Base-by-base conservation (phyloP, 2,329 filamentous ascomycete species). In the Cladosporium sphaerospermum region DNA sequence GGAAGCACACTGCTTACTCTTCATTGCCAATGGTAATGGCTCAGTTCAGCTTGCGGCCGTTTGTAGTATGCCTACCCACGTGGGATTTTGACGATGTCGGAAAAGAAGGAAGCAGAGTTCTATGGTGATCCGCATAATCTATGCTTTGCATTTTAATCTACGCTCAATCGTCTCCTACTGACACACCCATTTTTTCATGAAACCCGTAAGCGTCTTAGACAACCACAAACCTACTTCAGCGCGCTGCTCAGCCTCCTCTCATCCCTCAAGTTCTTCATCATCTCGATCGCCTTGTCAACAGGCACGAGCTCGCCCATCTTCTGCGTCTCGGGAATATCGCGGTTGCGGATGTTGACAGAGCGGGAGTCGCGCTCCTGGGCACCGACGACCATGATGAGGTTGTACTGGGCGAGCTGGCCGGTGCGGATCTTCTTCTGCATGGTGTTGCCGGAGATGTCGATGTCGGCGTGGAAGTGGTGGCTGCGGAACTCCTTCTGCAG, bases 351-450 rank as follows among this genome's bases (percentile, higher is more conserved):
- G 65, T 85, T 85, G 57, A 84, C 80, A 3, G 77, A 75, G 54
- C 78, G 73, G 16, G 71, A 71, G 58, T 83, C 76, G 67, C 76
- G 78, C 70, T 85, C 82, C 63, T 81, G 73, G 3, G 80, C 81
- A 54, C 82, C 82, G 14, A 85, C 80, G 34, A 85, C 82, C 64
- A 91, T 87, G 62, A 90, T 87, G 71, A 87, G 90, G 75, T 91
- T 91, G 75, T 91, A 92, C 71, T 90, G 85, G 49, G 84, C 78
- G 62, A 92, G 71, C 72, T 93, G 88, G 11, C 84, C 88, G 53
- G 81, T 90, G 62, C 88, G 84, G 61, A 93, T 89, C 82, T 93
- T 93, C 81, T 93, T 92, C 70, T 89, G 85, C 73, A 93, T 82
- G 6, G 88, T 93, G 73, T 92, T 89, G 63, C 86, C 83, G 61